Base-by-base conservation (phyloP, 345 rosid genomes). In the Sonneratia alba region DNA sequence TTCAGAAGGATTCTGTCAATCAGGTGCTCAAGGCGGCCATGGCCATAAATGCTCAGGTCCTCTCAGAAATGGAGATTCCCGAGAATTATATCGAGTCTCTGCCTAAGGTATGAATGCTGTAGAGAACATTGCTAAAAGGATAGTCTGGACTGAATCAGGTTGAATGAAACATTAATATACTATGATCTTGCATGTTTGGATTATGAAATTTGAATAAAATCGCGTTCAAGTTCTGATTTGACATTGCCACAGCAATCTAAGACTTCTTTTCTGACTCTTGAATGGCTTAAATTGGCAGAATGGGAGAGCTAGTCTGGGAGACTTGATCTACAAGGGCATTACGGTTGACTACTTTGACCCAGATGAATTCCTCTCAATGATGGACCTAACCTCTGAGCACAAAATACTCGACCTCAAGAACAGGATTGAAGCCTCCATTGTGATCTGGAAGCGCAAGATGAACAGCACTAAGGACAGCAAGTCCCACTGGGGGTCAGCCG, bases 11-110 rank as follows among this genome's bases (percentile, higher is more conserved):
- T 74, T 84, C 87, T 64, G 98, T 90, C 16, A 92, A 89, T 75
- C 98, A 92, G 71, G 97, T 92, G 27, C 91, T 90, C 65, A 92
- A 90, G 81, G 98, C 98, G 7, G 96, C 98, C 68, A 92, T 92
- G 97, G 98, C 98, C 0, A 92, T 92, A 74, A 92, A 92, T 75
- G 87, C 97, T 47, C 96, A 92, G 79, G 90, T 89, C 77, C 75
- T 92, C 11, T 83, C 90, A 45, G 98, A 90, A 80, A 92, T 92
- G 91, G 95, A 86, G 79, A 82, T 90, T 48, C 98, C 98, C 6
- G 95, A 92, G 69, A 88, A 77, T 83, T 92, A 92, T 81, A 85
- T 92, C 0, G 98, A 92, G 64, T 87, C 95, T 34, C 93, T 73
- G 21, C 48, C 75, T 21, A 64, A 73, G 45, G 69, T 73, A 24